Evolutionary conservation across 495 filamentous ascomycete species (phyloP).

Genomic region (Daldinia decipiens): DNA sequence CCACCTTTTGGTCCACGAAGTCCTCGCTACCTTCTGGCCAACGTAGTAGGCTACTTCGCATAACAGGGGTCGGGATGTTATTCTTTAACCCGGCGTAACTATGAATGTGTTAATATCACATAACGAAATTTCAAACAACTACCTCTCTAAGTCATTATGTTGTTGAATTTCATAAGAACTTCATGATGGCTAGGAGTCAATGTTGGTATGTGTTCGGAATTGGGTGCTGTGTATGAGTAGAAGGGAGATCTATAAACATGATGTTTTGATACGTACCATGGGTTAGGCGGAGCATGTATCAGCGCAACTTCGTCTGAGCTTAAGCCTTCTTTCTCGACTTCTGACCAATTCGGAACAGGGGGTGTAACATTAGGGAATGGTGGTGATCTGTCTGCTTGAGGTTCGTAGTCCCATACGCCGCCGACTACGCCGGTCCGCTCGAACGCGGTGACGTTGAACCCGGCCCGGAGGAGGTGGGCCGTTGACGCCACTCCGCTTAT

Average conservation of each 20-base stretch:
- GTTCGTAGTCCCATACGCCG: constrained; percentile 75
- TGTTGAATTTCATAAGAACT: neutral
- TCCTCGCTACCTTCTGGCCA: constrained; percentile 69
- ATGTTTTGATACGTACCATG: constrained; percentile 40
- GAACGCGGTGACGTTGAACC: constrained; percentile 70
- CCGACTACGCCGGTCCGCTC: constrained; percentile 68
- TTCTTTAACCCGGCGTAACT: constrained; percentile 70
- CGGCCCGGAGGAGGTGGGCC: constrained; percentile 67
- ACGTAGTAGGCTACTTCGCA: constrained; percentile 65
- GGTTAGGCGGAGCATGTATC: constrained; percentile 52
- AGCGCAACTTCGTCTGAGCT: constrained; percentile 39
- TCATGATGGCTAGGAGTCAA: neutral
- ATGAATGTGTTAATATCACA: constrained; percentile 49
- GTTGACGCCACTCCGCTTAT: constrained; percentile 73
- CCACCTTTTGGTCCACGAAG: constrained; percentile 64
- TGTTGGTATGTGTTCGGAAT: neutral
- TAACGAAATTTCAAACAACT: neutral
- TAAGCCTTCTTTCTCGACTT: constrained; percentile 41
- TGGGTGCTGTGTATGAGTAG: neutral
- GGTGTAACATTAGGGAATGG: constrained; percentile 65
- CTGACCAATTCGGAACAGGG: constrained; percentile 46
- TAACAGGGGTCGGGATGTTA: constrained; percentile 71
- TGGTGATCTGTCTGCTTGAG: constrained; percentile 65
- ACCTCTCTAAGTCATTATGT: neutral
- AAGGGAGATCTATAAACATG: neutral